These are phyloP conservation scores for Phellopilus nigrolimitatus DNA, from an alignment of 1,284 basidiomycete species.

Conservation along the genomic window DNA sequence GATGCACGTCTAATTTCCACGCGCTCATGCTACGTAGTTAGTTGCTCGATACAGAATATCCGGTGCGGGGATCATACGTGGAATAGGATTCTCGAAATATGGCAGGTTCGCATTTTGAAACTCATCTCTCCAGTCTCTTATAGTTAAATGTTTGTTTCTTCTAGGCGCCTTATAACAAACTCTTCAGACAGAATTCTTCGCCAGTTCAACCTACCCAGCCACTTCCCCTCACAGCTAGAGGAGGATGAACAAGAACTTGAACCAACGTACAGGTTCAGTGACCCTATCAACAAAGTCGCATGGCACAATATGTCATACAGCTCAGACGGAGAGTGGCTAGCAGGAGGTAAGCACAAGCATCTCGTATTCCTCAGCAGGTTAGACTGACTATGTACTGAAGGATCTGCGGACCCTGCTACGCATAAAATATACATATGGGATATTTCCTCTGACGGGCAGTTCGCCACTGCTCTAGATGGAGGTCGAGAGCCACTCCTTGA, in stretches of 20 bases:
- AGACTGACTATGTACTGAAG: constrained; percentile 32
- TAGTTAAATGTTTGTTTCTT: constrained; percentile 7
- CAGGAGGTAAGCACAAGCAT: constrained; percentile 70
- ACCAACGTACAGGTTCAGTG: constrained; percentile 85
- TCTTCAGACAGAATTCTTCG: constrained; percentile 90
- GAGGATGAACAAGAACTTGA: constrained; percentile 65
- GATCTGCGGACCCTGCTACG: constrained; percentile 87
- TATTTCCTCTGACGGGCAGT: constrained; percentile 78
- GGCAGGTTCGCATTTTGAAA: constrained; percentile 61
- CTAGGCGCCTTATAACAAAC: constrained; percentile 82
- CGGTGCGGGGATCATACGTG: constrained; percentile 70
- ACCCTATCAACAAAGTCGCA: constrained; percentile 80
- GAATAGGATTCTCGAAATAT: constrained; percentile 77
- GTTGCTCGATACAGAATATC: constrained; percentile 64
- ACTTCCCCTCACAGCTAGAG: constrained; percentile 39
- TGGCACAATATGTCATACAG: constrained; percentile 77
- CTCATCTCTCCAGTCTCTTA: not conserved
- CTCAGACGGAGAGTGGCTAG: constrained; percentile 91
- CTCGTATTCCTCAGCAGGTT: not conserved
- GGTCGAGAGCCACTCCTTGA: constrained; percentile 86
- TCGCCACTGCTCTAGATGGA: constrained; percentile 89
- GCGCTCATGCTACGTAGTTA: constrained; percentile 40
- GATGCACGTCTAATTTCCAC: constrained; percentile 1
- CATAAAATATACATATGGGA: constrained; percentile 99
- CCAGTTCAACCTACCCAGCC: constrained; percentile 63